Percentiles rank a stretch among this genome's conserved stretches.
Evolutionary conservation across 352 stramenopile species (phyloP).

Genomic region (Phytopythium mirpurense): DNA sequence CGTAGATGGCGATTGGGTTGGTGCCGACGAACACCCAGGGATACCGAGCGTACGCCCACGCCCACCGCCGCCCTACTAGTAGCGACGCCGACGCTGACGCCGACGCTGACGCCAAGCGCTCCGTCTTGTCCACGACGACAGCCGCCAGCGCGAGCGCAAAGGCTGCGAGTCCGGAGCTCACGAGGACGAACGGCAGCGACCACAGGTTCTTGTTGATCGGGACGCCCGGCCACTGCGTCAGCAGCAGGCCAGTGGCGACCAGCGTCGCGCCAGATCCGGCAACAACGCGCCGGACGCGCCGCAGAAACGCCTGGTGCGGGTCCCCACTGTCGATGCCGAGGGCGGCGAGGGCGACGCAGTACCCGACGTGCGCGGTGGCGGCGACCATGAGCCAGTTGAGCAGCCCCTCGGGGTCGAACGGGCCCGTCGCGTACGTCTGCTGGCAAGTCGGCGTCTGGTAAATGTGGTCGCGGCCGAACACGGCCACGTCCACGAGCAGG

Average conservation of each 20-base stretch:
- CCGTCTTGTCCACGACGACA: conserved; percentile 3
- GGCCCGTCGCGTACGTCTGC: conserved; percentile 39
- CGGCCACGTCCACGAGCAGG: conserved; percentile 49
- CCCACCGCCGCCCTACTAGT: too few species aligned
- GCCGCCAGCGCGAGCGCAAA: conserved; percentile 20
- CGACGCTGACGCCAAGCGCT: conserved; percentile 1
- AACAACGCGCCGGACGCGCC: not conserved
- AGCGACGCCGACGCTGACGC: too few species aligned
- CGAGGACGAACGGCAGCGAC: conserved; percentile 62
- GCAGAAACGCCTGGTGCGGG: not conserved
- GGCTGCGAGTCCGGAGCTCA: conserved; percentile 34
- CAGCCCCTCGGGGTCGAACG: conserved; percentile 75
- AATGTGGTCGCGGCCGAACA: conserved; percentile 62
- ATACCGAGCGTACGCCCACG: conserved; percentile 13
- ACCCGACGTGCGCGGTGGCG: conserved; percentile 57
- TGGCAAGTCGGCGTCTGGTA: conserved; percentile 63
- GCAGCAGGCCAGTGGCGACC: not conserved
- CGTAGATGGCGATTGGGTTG: conserved; percentile 76
- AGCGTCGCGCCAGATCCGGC: not conserved
- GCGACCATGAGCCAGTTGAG: conserved; percentile 75
- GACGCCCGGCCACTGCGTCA: conserved; percentile 14
- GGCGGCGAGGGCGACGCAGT: conserved; percentile 36
- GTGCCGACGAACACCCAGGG: conserved; percentile 45
- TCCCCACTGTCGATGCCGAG: not conserved
- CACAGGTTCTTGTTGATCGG: conserved; percentile 87